These are phyloP conservation scores for Mycena kentingensis DNA, from an alignment of 768 basidiomycete genomes.

Conservation along the genomic window DNA sequence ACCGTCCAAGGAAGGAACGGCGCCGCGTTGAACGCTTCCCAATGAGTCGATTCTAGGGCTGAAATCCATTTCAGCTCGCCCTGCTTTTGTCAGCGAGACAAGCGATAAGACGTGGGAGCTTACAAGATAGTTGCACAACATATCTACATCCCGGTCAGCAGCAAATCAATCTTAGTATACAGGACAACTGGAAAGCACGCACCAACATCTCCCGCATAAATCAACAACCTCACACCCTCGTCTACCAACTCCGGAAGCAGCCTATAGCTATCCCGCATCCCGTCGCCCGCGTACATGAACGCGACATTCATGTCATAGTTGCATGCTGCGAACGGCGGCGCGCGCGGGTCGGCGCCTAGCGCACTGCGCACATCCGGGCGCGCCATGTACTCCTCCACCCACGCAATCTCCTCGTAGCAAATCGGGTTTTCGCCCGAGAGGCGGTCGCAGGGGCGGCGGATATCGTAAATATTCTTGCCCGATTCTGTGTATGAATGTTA, in stretches of 20 bases:
- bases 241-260: slow-evolving; percentile 82
- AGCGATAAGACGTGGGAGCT: too few relatives aligned
- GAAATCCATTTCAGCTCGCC: slow-evolving; percentile 81
- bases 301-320: slow-evolving; percentile 80
- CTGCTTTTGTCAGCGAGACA: too few relatives aligned
- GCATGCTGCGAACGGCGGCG: slow-evolving; percentile 68
- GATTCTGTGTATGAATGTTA: slow-evolving; percentile 42
- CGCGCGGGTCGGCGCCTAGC: slow-evolving; percentile 68
- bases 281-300: slow-evolving; percentile 83
- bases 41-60: slow-evolving; percentile 61
- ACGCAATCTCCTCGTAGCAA: slow-evolving; percentile 79
- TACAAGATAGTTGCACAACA: slow-evolving; percentile 89
- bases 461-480: slow-evolving; percentile 91
- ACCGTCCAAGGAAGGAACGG: slow-evolving; percentile 58
- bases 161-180: not conserved
- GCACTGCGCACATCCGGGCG: slow-evolving; percentile 81
- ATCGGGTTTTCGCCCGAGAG: slow-evolving; percentile 67
- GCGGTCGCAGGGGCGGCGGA: slow-evolving; percentile 73
- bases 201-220: slow-evolving; percentile 90
- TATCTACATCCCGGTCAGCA: slow-evolving; percentile 47
- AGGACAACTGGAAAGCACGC: slow-evolving; percentile 28
- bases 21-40: slow-evolving; percentile 56
- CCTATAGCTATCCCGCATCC: slow-evolving; percentile 77
- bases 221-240: slow-evolving; percentile 78
- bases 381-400: too few relatives aligned